phyloP scores from a whole-genome alignment of 75 land plant genomes.

The Selaginella tamariscina region DNA sequence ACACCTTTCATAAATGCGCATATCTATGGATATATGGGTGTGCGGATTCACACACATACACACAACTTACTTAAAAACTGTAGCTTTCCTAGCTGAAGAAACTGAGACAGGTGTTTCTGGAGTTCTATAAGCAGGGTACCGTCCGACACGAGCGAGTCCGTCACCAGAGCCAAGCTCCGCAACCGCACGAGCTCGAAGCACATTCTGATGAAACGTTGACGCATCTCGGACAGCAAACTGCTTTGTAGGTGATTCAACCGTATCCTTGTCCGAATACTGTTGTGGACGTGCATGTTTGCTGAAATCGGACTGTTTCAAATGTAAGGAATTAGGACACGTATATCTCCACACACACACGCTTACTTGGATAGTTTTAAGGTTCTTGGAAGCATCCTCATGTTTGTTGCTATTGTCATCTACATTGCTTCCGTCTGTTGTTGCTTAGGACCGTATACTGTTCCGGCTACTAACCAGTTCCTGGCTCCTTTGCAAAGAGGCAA shows the following conservation, averaged over 20 bases:
- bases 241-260: neutral
- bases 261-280: neutral
- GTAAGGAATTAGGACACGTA: neutral
- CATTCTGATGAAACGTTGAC: neutral
- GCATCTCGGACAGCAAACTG: neutral
- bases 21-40: too few species aligned
- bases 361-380: neutral
- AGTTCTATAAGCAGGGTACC: neutral
- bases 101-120: too few species aligned
- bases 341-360: neutral
- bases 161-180: neutral
- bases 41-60: too few species aligned
- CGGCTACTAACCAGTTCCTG: slow-evolving; percentile 54
- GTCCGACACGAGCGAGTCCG: neutral
- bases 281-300: neutral
- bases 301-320: too few species aligned
- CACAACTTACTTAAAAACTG: too few species aligned
- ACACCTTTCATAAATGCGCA: too few species aligned
- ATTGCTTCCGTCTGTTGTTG: neutral
- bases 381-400: neutral
- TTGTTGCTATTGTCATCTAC: slow-evolving; percentile 3
- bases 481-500: slow-evolving; percentile 56
- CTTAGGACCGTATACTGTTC: slow-evolving; percentile 22
- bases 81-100: too few species aligned
- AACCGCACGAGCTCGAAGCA: neutral